phyloP scores from a whole-genome alignment of 2,329 filamentous ascomycete genomes.

The Fusarium miscanthi region DNA sequence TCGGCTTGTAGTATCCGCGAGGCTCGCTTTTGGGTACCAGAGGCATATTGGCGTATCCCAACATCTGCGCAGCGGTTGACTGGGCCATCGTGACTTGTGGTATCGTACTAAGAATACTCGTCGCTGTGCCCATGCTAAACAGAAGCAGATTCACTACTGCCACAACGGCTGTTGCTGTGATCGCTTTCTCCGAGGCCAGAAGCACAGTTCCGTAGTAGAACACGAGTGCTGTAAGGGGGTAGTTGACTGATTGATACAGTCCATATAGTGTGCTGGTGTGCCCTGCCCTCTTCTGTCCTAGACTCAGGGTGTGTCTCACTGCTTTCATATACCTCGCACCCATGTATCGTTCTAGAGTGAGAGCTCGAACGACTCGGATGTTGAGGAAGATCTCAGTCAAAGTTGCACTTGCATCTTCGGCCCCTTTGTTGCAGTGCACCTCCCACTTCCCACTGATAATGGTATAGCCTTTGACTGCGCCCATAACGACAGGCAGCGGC shows the following conservation, averaged over 20 bases:
- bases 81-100: slow-evolving; percentile 83
- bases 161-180: slow-evolving; percentile 70
- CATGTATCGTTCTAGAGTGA: slow-evolving; percentile 81
- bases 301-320: slow-evolving; percentile 61
- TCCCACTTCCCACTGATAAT: slow-evolving; percentile 79
- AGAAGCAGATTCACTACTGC: slow-evolving; percentile 84
- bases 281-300: slow-evolving; percentile 73
- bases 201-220: slow-evolving; percentile 85
- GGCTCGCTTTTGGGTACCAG: slow-evolving; percentile 67
- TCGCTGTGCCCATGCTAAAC: slow-evolving; percentile 82
- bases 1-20: slow-evolving; percentile 52
- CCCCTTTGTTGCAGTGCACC: slow-evolving; percentile 70
- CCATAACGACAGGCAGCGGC: slow-evolving; percentile 74
- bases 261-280: slow-evolving; percentile 80
- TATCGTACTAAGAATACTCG: slow-evolving; percentile 76
- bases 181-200: slow-evolving; percentile 59
- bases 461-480: slow-evolving; percentile 73
- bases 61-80: slow-evolving; percentile 76
- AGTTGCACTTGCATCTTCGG: slow-evolving; percentile 64
- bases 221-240: slow-evolving; percentile 79
- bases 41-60: slow-evolving; percentile 75
- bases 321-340: slow-evolving; percentile 68
- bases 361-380: slow-evolving; percentile 79
- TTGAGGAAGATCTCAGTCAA: slow-evolving; percentile 82
- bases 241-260: slow-evolving; percentile 76